phyloP scores from a whole-genome alignment of 805 yeast genomes.

The Lachancea dasiensis region DNA sequence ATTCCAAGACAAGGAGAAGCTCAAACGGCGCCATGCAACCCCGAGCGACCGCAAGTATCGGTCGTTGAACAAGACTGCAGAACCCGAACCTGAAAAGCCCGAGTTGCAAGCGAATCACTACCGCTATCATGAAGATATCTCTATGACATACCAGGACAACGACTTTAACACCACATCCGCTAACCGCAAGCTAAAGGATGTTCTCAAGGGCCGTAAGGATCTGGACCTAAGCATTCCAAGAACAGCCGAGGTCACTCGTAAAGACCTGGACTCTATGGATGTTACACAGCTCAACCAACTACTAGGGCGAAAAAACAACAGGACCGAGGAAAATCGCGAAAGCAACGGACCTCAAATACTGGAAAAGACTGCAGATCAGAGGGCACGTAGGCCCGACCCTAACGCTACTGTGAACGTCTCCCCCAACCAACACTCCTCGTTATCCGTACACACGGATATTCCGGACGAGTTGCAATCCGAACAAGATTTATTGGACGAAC shows the following conservation, averaged over 20 bases:
- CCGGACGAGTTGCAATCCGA: constrained; percentile 22
- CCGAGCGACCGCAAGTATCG: constrained; percentile 35
- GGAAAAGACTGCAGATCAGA: neutral
- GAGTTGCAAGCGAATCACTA: constrained; percentile 20
- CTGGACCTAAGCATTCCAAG: constrained; percentile 1
- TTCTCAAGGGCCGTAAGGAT: constrained; percentile 6
- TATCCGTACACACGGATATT: constrained; percentile 13
- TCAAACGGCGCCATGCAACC: constrained; percentile 35
- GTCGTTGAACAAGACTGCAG: constrained; percentile 22
- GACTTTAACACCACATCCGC: constrained; percentile 5
- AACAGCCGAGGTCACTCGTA: constrained; percentile 14
- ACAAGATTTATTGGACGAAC: constrained; percentile 17
- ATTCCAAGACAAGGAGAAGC: constrained; percentile 37
- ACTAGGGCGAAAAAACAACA: constrained; percentile 9
- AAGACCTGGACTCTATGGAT: constrained; percentile 19
- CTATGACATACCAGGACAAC: constrained; percentile 11
- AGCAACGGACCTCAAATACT: neutral
- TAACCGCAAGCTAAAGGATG: constrained; percentile 13
- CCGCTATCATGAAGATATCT: constrained; percentile 21
- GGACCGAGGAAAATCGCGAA: neutral
- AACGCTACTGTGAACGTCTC: too few species aligned
- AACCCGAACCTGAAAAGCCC: constrained; percentile 13
- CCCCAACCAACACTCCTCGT: too few species aligned
- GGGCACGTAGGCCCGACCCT: neutral
- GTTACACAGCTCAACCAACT: constrained; percentile 17